These are phyloP conservation scores for Chrysanthemum makinoi DNA, from an alignment of 129 eudicot genomes.

Conservation along the genomic window DNA sequence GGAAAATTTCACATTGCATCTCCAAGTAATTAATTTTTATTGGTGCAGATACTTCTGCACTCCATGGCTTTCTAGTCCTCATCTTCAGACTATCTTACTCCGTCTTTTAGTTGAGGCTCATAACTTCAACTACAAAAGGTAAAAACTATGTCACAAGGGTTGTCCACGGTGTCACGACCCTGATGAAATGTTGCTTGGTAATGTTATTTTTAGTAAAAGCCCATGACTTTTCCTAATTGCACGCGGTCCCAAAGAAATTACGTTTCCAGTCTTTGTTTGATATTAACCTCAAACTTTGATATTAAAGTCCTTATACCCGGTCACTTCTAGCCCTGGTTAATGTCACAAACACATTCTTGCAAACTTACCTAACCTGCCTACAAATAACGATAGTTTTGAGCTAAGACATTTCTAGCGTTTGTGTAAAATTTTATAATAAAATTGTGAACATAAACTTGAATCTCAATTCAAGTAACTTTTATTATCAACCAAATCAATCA, in stretches of 20 bases:
- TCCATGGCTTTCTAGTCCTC: slow-evolving; percentile 90
- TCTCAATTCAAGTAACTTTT: too few relatives aligned
- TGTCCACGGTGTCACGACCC: too few relatives aligned
- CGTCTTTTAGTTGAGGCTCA: slow-evolving; percentile 49
- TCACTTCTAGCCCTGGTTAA: too few relatives aligned
- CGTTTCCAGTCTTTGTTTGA: neutral
- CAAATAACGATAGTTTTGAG: neutral
- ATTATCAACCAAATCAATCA: too few relatives aligned
- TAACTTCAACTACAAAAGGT: slow-evolving; percentile 61
- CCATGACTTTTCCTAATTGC: too few relatives aligned
- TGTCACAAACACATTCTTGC: neutral
- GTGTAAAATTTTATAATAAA: too few relatives aligned
- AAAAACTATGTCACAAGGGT: neutral
- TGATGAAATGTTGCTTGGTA: too few relatives aligned
- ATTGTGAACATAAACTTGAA: too few relatives aligned
- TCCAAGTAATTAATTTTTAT: neutral
- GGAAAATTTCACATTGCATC: neutral
- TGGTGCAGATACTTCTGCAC: slow-evolving; percentile 62
- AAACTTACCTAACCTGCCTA: neutral
- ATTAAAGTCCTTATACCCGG: too few relatives aligned
- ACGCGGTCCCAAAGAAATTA: too few relatives aligned
- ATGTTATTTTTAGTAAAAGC: too few relatives aligned
- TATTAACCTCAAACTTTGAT: too few relatives aligned
- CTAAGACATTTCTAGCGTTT: neutral
- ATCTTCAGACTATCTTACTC: slow-evolving; percentile 66